phyloP scores from a whole-genome alignment of 2,329 filamentous ascomycete genomes.

The Coniosporium tulheliwenetii region DNA sequence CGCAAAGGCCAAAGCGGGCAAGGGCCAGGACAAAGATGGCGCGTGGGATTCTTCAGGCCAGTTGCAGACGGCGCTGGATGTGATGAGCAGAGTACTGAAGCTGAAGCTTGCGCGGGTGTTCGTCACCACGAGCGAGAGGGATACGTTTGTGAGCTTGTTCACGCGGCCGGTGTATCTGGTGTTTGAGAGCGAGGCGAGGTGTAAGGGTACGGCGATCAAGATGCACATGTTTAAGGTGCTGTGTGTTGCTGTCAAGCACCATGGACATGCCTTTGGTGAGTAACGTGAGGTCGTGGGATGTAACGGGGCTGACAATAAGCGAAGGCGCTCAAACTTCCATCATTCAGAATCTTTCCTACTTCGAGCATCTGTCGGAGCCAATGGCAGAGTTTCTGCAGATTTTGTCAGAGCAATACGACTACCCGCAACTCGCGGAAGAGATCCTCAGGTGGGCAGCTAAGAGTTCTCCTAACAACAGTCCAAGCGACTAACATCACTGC shows the following conservation, averaged over 20 bases:
- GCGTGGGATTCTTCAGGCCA: constrained; percentile 82
- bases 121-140: constrained; percentile 85
- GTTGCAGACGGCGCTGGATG: constrained; percentile 74
- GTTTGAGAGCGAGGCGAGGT: constrained; percentile 81
- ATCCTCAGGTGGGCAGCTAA: constrained; percentile 44
- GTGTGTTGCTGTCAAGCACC: constrained; percentile 92
- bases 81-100: constrained; percentile 92
- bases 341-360: constrained; percentile 94
- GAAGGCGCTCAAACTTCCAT: constrained; percentile 90
- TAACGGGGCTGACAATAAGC: neutral
- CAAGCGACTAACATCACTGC: constrained; percentile 8
- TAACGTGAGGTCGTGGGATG: constrained; percentile 2
- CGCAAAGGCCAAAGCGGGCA: constrained; percentile 49
- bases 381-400: constrained; percentile 99
- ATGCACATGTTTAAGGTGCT: constrained; percentile 98
- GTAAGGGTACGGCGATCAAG: constrained; percentile 74
- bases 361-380: constrained; percentile 94
- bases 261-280: constrained; percentile 87
- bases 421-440: constrained; percentile 86
- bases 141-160: constrained; percentile 84
- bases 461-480: neutral
- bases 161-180: constrained; percentile 89
- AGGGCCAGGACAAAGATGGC: constrained; percentile 44
- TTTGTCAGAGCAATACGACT: constrained; percentile 91
- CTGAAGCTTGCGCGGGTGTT: constrained; percentile 88